Evolutionary conservation across 2,329 filamentous ascomycete genomes (phyloP), one percentile per base, ranked within the genome.

Genomic region (Beauveria bassiana): DNA sequence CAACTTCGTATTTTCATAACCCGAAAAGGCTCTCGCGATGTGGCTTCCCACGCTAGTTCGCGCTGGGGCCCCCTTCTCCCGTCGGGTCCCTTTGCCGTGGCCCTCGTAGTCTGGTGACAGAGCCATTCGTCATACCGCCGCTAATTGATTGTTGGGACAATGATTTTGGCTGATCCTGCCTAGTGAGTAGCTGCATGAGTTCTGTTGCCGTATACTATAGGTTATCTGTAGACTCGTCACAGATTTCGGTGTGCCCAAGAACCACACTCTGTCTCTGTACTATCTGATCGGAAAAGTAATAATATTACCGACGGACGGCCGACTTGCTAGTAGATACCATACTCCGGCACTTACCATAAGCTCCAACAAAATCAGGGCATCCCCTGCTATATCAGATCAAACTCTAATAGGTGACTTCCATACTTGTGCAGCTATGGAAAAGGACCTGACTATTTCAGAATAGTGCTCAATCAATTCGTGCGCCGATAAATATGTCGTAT

Each of bases 371-470:
- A 42, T 42, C 12, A 42, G 22, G 31, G n/a, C 2, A 3, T 16
- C 20, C 14, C 43, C 28, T 20, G 16, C 16, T 47, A 59, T 14
- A 20, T 24, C 22, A 22, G 34, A 34, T 22, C 43, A 43, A 40
- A 28, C 20, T 28, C 9, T 3, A 38, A 31, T 3, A 38, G 20
- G 8, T 28, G 50, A 46, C 34, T 43, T 51, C 45, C 34, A 43
- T 50, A 38, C 14, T 22, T 31, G 14, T 10, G 56, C 50, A 28
- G 5, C 31, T 2, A 40, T 59, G 46, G 12, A 16, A 18, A 59
- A 40, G n/a, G 20, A 59, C 56, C 56, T 59, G 56, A 50, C 56
- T 59, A 50, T 59, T 59, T 50, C 31, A 50, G 56, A 59, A 47
- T 59, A 59, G 56, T 59, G 20, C 28, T 49, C 5, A 50, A n/a